Evolutionary conservation across 192 early-diverging fungal species (phyloP).

Genomic region (Jimgerdemannia lactiflua): DNA sequence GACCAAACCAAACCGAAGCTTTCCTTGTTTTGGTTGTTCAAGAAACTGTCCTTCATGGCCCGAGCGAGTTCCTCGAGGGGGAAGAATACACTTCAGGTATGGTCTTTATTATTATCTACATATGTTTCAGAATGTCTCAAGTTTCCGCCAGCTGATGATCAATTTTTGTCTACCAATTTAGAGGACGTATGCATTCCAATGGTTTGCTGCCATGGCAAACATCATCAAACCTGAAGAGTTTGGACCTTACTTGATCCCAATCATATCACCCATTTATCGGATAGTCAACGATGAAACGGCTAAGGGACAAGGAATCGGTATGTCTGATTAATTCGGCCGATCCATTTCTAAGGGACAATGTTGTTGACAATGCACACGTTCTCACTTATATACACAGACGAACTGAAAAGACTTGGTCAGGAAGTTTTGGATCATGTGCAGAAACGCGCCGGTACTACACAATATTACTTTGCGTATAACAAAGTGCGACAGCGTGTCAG

Average conservation of each 20-base stretch:
- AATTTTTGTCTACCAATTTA: slow-evolving; percentile 30
- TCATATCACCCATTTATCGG: slow-evolving; percentile 79
- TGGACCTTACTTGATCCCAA: slow-evolving; percentile 61
- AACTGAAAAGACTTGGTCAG: slow-evolving; percentile 70
- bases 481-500: slow-evolving; percentile 62
- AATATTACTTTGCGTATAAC: slow-evolving; percentile 66
- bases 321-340: not conserved
- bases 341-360: not conserved
- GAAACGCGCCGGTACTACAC: slow-evolving; percentile 68
- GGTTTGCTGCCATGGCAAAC: slow-evolving; percentile 84
- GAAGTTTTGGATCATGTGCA: slow-evolving; percentile 80
- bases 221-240: slow-evolving; percentile 58
- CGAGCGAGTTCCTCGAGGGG: slow-evolving; percentile 52
- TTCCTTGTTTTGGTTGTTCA: slow-evolving; percentile 58
- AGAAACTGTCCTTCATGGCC: slow-evolving; percentile 60
- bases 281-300: slow-evolving; percentile 69
- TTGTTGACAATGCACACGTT: not conserved
- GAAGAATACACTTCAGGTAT: slow-evolving; percentile 35
- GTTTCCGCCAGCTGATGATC: slow-evolving; percentile 1
- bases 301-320: slow-evolving; percentile 64
- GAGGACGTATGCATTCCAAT: slow-evolving; percentile 84
- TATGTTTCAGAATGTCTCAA: not conserved
- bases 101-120: slow-evolving; percentile 4
- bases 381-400: slow-evolving; percentile 36
- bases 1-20: slow-evolving; percentile 20